Evolutionary conservation across 495 filamentous ascomycete species (phyloP), one percentile per base, ranked within the genome.

Genomic region (Talaromyces stipitatus): DNA sequence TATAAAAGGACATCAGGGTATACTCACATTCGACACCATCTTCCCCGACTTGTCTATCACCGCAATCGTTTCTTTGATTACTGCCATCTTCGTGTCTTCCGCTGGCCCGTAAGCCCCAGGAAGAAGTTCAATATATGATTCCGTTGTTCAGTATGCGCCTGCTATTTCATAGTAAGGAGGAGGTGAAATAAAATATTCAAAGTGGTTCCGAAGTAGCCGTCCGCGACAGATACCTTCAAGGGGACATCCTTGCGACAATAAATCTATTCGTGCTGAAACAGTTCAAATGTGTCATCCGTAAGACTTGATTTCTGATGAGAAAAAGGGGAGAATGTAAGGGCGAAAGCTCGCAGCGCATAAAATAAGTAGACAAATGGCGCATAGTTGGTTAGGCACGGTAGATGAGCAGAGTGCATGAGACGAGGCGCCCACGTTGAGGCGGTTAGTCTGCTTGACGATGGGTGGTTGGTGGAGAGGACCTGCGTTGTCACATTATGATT

Each of bases 41-140:
- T 96, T 92, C 57, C 90, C 90, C 58, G 91, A 95, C 65, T 87
- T 89, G 75, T 96, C 92, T 71, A 96, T 83, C 56, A 96, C 88
- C 55, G 90, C 90, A 64, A 96, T 86, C 38, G 90, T 89, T 73
- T 96, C 74, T 53, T 80, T 79, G 27, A 87, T 62, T 28, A 74
- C 75, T 54, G 75, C 72, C 73, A 75, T 77, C 57, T 33, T 58
- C 58, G 16, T 36, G 33, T 30, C 36, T 11, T 28, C 26, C 23
- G 33, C 20, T 30, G 32, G 14, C 4, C 20, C 24, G 16, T 23
- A 54, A 23, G 29, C 22, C 33, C n/a, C 18, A 38, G 36, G 32
- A 30, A 16, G 54, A 30, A 51, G 23, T 20, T 11, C 26, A 30
- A 18, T 28, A 20, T 14, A 51, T 51, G 12, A 4, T n/a, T 50